Conservation (phyloP, 345 rosid genomes). For the Carallia brachiata region DNA sequence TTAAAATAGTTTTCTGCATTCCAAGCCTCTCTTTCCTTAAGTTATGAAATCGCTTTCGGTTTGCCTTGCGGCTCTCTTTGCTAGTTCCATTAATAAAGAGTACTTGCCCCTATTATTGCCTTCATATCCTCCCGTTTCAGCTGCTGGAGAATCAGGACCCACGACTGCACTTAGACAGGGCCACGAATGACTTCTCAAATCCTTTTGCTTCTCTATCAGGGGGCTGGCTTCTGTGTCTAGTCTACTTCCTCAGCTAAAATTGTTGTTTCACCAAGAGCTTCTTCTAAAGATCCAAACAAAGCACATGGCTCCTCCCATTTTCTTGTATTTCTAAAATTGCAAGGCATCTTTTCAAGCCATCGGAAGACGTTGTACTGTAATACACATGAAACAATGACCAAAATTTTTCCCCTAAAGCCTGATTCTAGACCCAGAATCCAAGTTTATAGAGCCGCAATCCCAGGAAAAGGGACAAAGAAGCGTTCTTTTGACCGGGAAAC, state of each 20-base stretch:
- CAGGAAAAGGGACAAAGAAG: conserved; percentile 27
- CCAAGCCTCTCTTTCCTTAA: conserved; percentile 41
- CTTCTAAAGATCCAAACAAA: conserved; percentile 30
- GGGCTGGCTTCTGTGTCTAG: conserved; percentile 11
- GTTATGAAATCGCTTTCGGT: conserved; percentile 29
- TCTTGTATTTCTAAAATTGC: conserved; percentile 11
- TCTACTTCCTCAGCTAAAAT: conserved; percentile 14
- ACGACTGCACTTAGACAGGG: conserved; percentile 15
- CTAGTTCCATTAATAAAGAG: conserved; percentile 31
- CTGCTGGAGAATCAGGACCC: conserved; percentile 9
- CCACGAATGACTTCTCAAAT: conserved; percentile 25
- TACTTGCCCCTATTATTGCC: conserved; percentile 20
- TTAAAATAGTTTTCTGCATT: conserved; percentile 35
- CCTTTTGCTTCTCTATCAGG: conserved; percentile 13
- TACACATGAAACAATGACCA: conserved; percentile 40
- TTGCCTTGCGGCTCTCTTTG: conserved; percentile 36
- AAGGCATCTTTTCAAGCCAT: conserved; percentile 34
- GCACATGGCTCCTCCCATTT: conserved; percentile 42
- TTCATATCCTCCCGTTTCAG: conserved; percentile 12
- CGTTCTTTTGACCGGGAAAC: conserved; percentile 37
- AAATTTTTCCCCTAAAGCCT: conserved; percentile 41
- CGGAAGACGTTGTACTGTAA: conserved; percentile 42
- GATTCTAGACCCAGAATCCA: conserved; percentile 37
- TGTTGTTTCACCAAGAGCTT: conserved; percentile 20
- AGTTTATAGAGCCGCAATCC: conserved; percentile 35